These are phyloP conservation scores for Parvularia atlantis DNA, from an alignment of 78 protist species.

Conservation along the genomic window DNA sequence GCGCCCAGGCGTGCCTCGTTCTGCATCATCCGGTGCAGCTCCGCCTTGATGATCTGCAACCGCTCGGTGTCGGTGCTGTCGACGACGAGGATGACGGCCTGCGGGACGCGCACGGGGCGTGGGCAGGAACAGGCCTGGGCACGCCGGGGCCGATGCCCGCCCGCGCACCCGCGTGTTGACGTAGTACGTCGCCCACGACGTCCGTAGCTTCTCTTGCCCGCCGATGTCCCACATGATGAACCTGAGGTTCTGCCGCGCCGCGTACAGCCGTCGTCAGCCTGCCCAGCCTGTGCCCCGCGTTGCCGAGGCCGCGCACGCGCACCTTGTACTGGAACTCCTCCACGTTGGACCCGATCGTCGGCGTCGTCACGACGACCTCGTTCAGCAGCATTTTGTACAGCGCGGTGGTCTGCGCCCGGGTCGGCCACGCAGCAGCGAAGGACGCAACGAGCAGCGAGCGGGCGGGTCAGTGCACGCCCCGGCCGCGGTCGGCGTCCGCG, in stretches of 20 bases:
- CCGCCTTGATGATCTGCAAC: slow-evolving; percentile 38
- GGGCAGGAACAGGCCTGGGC: neutral
- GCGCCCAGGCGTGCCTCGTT: slow-evolving; percentile 32
- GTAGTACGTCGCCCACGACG: slow-evolving; percentile 69
- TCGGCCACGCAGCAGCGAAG: too few relatives aligned
- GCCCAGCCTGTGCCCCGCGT: too few relatives aligned
- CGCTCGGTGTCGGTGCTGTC: slow-evolving; percentile 69
- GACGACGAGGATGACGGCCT: slow-evolving; percentile 65
- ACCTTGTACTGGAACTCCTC: slow-evolving; percentile 67
- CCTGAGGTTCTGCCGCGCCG: slow-evolving; percentile 47
- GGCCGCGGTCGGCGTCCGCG: too few relatives aligned
- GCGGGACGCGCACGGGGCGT: neutral
- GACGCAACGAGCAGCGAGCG: too few relatives aligned
- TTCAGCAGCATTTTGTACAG: slow-evolving; percentile 12
- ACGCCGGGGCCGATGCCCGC: neutral
- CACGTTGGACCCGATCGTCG: slow-evolving; percentile 77
- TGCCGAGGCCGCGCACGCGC: too few relatives aligned
- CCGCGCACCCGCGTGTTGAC: slow-evolving; percentile 26
- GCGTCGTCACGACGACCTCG: slow-evolving; percentile 71
- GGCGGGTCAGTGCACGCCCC: too few relatives aligned
- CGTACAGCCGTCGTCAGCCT: too few relatives aligned
- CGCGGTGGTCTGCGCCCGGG: too few relatives aligned
- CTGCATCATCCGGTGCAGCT: slow-evolving; percentile 48
- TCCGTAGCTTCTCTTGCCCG: slow-evolving; percentile 61
- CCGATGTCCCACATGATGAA: slow-evolving; percentile 75